These are phyloP conservation scores for Elsinoe ampelina DNA, from an alignment of 2,329 filamentous ascomycete genomes.

Conservation along the genomic window DNA sequence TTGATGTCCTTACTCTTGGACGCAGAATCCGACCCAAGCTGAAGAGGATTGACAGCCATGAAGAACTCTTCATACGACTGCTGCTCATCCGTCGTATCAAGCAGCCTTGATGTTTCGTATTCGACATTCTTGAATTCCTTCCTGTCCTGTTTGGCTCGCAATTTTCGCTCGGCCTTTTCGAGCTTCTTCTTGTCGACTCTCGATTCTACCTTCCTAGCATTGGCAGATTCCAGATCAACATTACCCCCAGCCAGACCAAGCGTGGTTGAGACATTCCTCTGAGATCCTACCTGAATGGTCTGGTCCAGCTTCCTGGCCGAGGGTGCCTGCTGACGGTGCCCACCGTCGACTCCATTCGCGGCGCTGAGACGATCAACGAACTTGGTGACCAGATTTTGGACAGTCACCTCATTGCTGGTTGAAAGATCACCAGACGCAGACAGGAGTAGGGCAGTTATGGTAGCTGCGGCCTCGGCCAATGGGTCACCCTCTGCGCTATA, in stretches of 20 bases:
- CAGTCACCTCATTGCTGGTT: slow-evolving; percentile 60
- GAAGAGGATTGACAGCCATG: slow-evolving; percentile 97
- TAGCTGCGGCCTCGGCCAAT: slow-evolving; percentile 70
- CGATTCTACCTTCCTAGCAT: slow-evolving; percentile 87
- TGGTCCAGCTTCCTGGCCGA: slow-evolving; percentile 81
- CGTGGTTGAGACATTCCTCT: slow-evolving; percentile 93
- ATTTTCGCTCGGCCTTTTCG: slow-evolving; percentile 95
- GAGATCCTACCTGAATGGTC: slow-evolving; percentile 85
- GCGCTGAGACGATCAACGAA: slow-evolving; percentile 77
- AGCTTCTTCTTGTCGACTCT: slow-evolving; percentile 98
- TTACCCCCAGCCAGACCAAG: slow-evolving; percentile 73
- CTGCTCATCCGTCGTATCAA: slow-evolving; percentile 70
- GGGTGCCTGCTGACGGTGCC: slow-evolving; percentile 61
- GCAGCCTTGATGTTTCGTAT: slow-evolving; percentile 86
- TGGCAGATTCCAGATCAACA: slow-evolving; percentile 90
- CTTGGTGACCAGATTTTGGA: slow-evolving; percentile 76
- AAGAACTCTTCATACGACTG: slow-evolving; percentile 99
- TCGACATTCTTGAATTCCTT: slow-evolving; percentile 97
- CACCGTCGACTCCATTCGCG: slow-evolving; percentile 57
- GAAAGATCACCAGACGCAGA: slow-evolving; percentile 85
- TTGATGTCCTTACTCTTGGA: slow-evolving; percentile 98
- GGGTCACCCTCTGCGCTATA: slow-evolving; percentile 72
- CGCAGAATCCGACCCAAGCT: slow-evolving; percentile 60
- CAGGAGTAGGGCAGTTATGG: slow-evolving; percentile 78
- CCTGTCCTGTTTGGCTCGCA: slow-evolving; percentile 95